Base-by-base conservation (phyloP, 164 flowering plant genomes). In the Piper longum region DNA sequence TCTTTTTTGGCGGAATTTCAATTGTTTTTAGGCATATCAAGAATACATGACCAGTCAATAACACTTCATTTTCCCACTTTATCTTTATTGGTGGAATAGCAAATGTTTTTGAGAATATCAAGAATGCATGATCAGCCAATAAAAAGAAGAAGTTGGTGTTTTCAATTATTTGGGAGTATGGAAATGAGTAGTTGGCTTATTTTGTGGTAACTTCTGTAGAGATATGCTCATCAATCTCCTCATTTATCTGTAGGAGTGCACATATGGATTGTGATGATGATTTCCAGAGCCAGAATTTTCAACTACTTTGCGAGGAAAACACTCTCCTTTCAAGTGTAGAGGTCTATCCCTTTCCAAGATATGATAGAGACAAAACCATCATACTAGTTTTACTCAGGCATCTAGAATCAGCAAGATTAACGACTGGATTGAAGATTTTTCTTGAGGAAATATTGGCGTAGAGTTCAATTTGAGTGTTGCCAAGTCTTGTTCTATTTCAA, bases 261-360 rank as follows among this genome's bases (percentile, higher is more conserved):
- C 86, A 71, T 78, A 95, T 95, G 99, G 99, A 91, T 81, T 84
- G 85, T 86, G 87, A 95, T 80, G 93, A 85, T 78, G 90, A 91
- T 67, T 82, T 77, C 74, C 87, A 82, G 71, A 73, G 84, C 77
- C 95, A 83, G 63, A 80, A 82, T 79, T 85, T 78, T 76, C 91
- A 79, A 63, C 75, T 90, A 86, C 83, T 73, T 67, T 79, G 88
- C 71, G 96, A 95, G 81, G 88, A 84, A 39, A 66, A 14, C 51
- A 83, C 9, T 9, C 14, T 81, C 69, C 81, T 93, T 61, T 78
- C 87, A 64, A 82, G 75, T 66, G 69, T 85, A 72, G 77, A 72
- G 60, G 84, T 89, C 60, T 92, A 77, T 76, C 72, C 81, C 58
- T 82, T 87, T 66, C 85, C 90, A 43, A 85, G 81, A 66, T 86